Evolutionary conservation across 1,139 yeast genomes (phyloP), one percentile per base, ranked within the genome.

Genomic region (Taiozyma sp.): DNA sequence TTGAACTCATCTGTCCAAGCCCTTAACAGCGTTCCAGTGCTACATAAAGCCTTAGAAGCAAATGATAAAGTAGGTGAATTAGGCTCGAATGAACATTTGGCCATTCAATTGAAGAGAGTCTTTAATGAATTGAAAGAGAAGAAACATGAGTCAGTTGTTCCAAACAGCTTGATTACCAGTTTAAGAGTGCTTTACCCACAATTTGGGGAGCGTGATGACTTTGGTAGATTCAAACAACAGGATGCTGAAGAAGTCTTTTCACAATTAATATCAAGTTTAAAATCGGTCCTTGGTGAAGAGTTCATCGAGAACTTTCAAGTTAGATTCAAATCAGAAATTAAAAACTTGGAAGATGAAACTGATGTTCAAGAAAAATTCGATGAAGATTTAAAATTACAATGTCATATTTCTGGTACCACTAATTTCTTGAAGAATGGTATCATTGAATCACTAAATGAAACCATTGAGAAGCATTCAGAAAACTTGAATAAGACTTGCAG

Each of bases 241-340:
- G 99, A 93, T 74, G 99, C 99, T 0, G 99, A 93, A 71, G 99
- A 93, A 67, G 88, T 95, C 28, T 91, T 84, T 71, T 85, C 97
- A 14, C 95, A 88, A 65, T 77, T 93, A 51, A 70, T 92, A 57
- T 72, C 75, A 45, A 70, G 78, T 36, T 69, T 90, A 56, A 71
- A 80, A 40, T 55, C 62, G n/a, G 71, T 75, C 50, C 62, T 78
- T 65, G 70, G 80, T 64, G 69, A 76, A 61, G 68, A 68, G 27
- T 71, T 78, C 50, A 65, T 83, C 38, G 81, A 82, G 49, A 80
- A 82, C 57, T 87, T 92, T 68, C 80, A 80, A 47, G 75, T 96
- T 45, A 74, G 77, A 32, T 85, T 87, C 64, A 84, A 80, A 58
- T 78, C 83, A 12, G 73, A 75, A 27, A 79, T 87, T 46, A 84